These are phyloP conservation scores for Spergularia bocconei DNA, from an alignment of 148 eudicot genomes.

Conservation along the genomic window DNA sequence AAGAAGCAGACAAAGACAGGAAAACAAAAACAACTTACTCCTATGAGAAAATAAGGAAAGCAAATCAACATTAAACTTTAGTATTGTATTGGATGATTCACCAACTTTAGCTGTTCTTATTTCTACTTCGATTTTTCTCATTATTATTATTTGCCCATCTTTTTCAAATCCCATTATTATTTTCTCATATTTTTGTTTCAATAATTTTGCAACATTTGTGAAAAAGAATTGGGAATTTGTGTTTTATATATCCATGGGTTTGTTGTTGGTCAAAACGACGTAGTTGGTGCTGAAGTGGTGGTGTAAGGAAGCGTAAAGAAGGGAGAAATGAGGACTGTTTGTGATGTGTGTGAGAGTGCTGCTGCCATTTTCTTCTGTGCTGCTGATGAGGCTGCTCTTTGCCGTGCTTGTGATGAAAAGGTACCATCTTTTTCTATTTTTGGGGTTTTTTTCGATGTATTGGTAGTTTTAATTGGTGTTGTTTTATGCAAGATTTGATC, in stretches of 20 bases:
- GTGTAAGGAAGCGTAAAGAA: neutral
- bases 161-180: no score
- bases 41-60: no score
- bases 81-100: no score
- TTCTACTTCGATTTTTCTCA: no score
- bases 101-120: no score
- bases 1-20: no score
- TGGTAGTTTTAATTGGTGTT: neutral
- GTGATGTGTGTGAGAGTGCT: conserved; percentile 92
- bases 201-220: no score
- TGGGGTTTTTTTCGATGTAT: neutral
- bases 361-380: conserved; percentile 91
- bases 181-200: no score
- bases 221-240: no score
- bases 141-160: no score
- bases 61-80: no score
- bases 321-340: conserved; percentile 69
- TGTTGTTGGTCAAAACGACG: neutral
- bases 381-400: conserved; percentile 97
- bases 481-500: neutral
- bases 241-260: conserved; percentile 8
- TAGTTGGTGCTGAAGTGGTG: neutral
- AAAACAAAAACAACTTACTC: no score
- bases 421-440: conserved; percentile 24
- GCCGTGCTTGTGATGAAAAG: conserved; percentile 90